Percentiles rank a stretch among this genome's conserved stretches.
These are phyloP conservation scores for Ophiostoma quercus DNA, from an alignment of 2,329 filamentous ascomycete species.

Conservation along the genomic window DNA sequence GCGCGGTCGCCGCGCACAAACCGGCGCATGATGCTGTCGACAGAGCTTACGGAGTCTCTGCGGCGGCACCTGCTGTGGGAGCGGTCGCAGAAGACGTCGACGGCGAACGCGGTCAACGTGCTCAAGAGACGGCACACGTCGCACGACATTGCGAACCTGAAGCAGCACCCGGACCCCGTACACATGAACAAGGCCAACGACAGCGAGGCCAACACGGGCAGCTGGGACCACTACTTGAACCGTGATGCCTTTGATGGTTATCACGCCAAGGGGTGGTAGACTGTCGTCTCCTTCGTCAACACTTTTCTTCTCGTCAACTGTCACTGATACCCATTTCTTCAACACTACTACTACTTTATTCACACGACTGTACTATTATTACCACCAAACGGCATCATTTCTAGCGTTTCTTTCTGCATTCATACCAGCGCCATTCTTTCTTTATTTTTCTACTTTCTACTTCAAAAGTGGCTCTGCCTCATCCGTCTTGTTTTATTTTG, in stretches of 20 bases:
- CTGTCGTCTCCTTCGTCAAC: not conserved
- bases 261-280: slow-evolving; percentile 80
- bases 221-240: slow-evolving; percentile 82
- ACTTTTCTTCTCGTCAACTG: not conserved
- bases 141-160: slow-evolving; percentile 82
- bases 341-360: not conserved
- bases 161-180: slow-evolving; percentile 67
- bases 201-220: slow-evolving; percentile 61
- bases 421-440: slow-evolving; percentile 16
- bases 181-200: slow-evolving; percentile 50
- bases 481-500: slow-evolving; percentile 1
- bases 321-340: slow-evolving; percentile 6
- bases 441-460: not conserved
- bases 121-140: slow-evolving; percentile 87
- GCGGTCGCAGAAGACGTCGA: slow-evolving; percentile 86
- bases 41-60: slow-evolving; percentile 88
- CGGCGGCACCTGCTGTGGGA: slow-evolving; percentile 91
- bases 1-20: slow-evolving; percentile 88
- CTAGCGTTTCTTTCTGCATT: not conserved
- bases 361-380: not conserved
- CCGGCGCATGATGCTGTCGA: slow-evolving; percentile 89
- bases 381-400: not conserved
- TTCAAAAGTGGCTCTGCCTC: slow-evolving; percentile 14
- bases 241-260: slow-evolving; percentile 74
- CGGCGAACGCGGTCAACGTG: slow-evolving; percentile 67